Evolutionary conservation across 2,329 filamentous ascomycete genomes (phyloP), one percentile per base, ranked within the genome.

Genomic region (Curvularia hawaiiensis): DNA sequence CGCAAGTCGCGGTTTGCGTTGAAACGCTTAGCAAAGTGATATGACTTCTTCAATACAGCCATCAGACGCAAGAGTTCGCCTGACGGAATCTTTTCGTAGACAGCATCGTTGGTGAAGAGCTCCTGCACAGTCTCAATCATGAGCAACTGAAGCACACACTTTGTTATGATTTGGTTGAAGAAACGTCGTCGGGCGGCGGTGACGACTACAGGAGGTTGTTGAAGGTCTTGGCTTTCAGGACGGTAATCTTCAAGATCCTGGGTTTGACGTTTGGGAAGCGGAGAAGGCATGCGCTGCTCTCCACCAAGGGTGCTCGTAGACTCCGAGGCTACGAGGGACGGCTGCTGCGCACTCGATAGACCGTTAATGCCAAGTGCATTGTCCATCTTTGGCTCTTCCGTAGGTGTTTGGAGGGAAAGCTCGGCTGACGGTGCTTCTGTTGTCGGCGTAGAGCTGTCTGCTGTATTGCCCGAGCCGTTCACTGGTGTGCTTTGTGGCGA

Each of bases 111-210:
- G 67, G 92, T 96, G 80, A 99, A 99, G 48, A 99, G 87, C 77
- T 99, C 96, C 71, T 96, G 96, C 41, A 99, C 96, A 0, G 96
- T 99, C 77, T 99, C 96, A 68, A 99, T 99, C 92, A 99, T 99
- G 63, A 99, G 87, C 2, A 99, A 85, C 77, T 99, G 96, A 9
- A 99, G 82, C 4, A 99, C 96, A 74, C 95, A 99, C 65, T 96
- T 94, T 14, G 94, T 97, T 77, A 99, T 99, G 76, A 99, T 99
- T 66, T 94, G 91, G 79, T 99, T 99, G 84, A 99, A 99, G 81
- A 97, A 97, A 51, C 93, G 90, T 35, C 95, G 87, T 26, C 95
- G 90, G 0, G 95, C 92, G 2, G 92, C 92, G 1, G 95, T 98
- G 5, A 99, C 94, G 1, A 96, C 90, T 6, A 97, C 85, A 0